Evolutionary conservation across 1,284 basidiomycete genomes (phyloP).

Genomic region (Naganishia cerealis): DNA sequence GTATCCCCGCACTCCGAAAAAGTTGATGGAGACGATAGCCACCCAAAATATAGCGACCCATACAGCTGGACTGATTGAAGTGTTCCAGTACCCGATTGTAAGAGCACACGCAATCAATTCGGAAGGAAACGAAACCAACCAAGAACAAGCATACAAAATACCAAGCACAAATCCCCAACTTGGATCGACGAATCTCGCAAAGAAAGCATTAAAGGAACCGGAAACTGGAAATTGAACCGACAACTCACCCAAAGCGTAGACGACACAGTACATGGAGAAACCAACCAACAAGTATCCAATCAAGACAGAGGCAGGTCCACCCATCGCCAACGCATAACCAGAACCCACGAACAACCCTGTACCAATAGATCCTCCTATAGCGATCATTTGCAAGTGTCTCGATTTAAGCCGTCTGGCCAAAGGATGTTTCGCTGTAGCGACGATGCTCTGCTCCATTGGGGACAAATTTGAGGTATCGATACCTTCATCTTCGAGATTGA

Average conservation of each 20-base stretch:
- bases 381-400: slow-evolving; percentile 48
- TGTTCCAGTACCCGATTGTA: slow-evolving; percentile 50
- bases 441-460: no score
- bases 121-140: slow-evolving; percentile 52
- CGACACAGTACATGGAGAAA: slow-evolving; percentile 52
- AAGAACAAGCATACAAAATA: slow-evolving; percentile 53
- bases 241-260: slow-evolving; percentile 56
- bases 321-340: slow-evolving; percentile 54
- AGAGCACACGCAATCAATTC: slow-evolving; percentile 53
- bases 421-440: no score
- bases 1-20: slow-evolving; percentile 48
- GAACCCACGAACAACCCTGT: slow-evolving; percentile 54
- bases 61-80: slow-evolving; percentile 45
- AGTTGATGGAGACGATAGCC: slow-evolving; percentile 41
- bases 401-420: no score
- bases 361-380: slow-evolving; percentile 34
- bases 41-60: slow-evolving; percentile 53
- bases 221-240: slow-evolving; percentile 56
- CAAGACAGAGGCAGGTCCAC: slow-evolving; percentile 58
- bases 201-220: slow-evolving; percentile 56
- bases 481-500: no score
- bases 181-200: slow-evolving; percentile 47
- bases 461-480: no score
- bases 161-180: slow-evolving; percentile 50
- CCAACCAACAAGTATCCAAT: slow-evolving; percentile 47